These are phyloP conservation scores for Geotrichum klebahnii DNA, from an alignment of 1,139 yeast genomes.

Conservation along the genomic window DNA sequence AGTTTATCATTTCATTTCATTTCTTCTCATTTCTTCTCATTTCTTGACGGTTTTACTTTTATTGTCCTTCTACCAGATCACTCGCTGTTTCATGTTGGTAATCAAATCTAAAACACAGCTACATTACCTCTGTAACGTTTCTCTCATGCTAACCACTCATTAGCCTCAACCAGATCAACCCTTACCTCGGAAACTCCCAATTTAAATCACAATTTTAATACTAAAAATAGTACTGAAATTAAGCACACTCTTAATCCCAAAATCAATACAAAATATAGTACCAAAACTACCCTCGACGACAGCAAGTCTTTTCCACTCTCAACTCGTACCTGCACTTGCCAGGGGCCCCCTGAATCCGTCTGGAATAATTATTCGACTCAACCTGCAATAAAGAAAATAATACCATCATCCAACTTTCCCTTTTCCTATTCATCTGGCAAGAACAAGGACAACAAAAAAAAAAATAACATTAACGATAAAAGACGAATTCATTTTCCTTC, in stretches of 20 bases:
- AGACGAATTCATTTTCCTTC: neutral
- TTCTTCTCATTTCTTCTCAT: neutral
- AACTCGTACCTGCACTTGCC: neutral
- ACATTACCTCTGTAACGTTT: constrained; percentile 5
- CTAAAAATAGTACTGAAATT: neutral
- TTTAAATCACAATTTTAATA: neutral
- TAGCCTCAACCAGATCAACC: neutral
- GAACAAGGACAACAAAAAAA: too few species aligned
- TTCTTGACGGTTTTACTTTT: too few species aligned
- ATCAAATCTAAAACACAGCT: neutral
- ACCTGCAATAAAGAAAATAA: too few species aligned
- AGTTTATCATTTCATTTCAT: neutral
- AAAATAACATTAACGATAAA: neutral
- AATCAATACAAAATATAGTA: neutral
- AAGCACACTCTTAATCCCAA: neutral
- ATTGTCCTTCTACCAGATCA: too few species aligned
- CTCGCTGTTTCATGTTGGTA: constrained; percentile 1
- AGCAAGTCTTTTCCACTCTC: neutral
- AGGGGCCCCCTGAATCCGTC: constrained; percentile 7
- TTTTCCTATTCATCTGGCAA: too few species aligned
- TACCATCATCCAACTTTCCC: too few species aligned
- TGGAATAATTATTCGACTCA: neutral
- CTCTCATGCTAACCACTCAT: too few species aligned
- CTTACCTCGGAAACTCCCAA: neutral
- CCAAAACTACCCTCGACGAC: neutral